A percentile compares a stretch with the other conserved stretches of the same genome.
Conservation (phyloP, 2,329 filamentous ascomycete genomes). For the Pseudocercospora fijiensis region DNA sequence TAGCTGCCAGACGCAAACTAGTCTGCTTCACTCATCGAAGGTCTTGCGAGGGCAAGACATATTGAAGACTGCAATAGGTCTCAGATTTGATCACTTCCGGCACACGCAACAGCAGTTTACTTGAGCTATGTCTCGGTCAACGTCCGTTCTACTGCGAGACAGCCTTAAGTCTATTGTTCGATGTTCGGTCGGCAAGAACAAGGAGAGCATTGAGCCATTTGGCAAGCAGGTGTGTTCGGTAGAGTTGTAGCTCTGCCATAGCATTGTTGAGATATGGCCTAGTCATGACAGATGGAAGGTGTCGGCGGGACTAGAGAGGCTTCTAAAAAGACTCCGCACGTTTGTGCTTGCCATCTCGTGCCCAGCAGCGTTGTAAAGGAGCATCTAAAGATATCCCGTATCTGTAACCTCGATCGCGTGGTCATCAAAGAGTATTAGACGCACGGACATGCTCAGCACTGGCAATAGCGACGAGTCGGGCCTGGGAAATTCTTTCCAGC, state of each 20-base stretch:
- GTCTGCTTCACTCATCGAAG: background rate
- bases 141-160: background rate
- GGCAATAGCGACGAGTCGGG: background rate
- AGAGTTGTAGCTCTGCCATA: background rate
- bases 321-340: slow-evolving; percentile 80
- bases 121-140: background rate
- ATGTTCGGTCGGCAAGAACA: background rate
- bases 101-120: background rate
- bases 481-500: background rate
- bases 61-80: background rate
- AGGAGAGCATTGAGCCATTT: background rate
- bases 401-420: background rate
- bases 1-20: background rate
- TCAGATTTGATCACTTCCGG: background rate
- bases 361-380: too few species aligned
- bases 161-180: background rate
- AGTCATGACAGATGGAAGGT: background rate
- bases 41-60: background rate
- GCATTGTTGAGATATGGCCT: background rate
- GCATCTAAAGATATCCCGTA: too few species aligned
- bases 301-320: slow-evolving; percentile 55
- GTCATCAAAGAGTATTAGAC: background rate
- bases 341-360: slow-evolving; percentile 83
- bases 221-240: background rate
- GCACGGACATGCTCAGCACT: background rate